Evolutionary conservation across 2,329 filamentous ascomycete genomes (phyloP).

Genomic region (Madurella fahalii): DNA sequence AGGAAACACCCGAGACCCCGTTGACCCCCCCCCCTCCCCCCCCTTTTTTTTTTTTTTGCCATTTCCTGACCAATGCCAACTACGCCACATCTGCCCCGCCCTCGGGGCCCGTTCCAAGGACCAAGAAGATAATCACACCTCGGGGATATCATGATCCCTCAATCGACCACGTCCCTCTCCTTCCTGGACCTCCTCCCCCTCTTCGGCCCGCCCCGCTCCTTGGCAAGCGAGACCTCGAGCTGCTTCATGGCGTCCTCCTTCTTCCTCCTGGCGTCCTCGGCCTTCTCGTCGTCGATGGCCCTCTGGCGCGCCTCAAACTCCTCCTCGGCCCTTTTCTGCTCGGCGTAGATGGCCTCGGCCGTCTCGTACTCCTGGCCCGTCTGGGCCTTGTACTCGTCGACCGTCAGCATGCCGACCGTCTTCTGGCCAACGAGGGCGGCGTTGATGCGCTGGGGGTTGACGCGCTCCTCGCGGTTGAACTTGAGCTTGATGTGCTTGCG

Average conservation of each 20-base stretch:
- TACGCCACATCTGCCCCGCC: too few species aligned
- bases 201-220: constrained; percentile 14
- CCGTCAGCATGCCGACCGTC: constrained; percentile 49
- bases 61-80: too few species aligned
- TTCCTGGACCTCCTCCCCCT: constrained; percentile 9
- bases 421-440: constrained; percentile 59
- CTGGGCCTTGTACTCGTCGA: constrained; percentile 57
- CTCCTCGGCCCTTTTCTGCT: constrained; percentile 41
- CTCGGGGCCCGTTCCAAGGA: too few species aligned
- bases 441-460: constrained; percentile 60
- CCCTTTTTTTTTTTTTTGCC: too few species aligned
- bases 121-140: too few species aligned
- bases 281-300: constrained; percentile 45
- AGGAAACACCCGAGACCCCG: too few species aligned
- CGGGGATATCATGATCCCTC: too few species aligned
- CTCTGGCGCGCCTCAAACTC: constrained; percentile 45
- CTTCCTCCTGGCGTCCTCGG: constrained; percentile 45
- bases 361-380: constrained; percentile 52
- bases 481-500: constrained; percentile 76
- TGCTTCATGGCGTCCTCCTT: constrained; percentile 43
- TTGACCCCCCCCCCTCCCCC: too few species aligned
- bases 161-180: constrained; percentile 3
- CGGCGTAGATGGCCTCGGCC: constrained; percentile 53
- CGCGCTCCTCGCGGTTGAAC: constrained; percentile 73
- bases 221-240: constrained; percentile 12